Conservation (phyloP, 2,329 filamentous ascomycete genomes). For the Penicillium sp. region DNA sequence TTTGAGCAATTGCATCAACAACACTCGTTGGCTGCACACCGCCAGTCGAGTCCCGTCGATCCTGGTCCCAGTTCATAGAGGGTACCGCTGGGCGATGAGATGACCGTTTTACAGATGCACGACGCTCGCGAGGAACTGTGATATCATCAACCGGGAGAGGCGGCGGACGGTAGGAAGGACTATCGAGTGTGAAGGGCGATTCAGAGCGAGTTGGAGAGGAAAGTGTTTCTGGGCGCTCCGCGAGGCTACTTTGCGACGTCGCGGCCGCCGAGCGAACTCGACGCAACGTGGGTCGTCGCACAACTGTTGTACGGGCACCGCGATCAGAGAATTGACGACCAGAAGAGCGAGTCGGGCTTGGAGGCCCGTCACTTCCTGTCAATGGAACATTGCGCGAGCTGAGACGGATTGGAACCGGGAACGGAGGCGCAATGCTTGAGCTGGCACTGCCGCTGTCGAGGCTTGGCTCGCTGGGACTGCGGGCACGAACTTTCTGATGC, state of each 20-base stretch:
- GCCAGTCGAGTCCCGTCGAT: slow-evolving; percentile 53
- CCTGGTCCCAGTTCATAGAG: slow-evolving; percentile 32
- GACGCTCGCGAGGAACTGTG: slow-evolving; percentile 49
- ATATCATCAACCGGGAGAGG: slow-evolving; percentile 74
- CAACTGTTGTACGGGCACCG: slow-evolving; percentile 56
- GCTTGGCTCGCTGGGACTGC: slow-evolving; percentile 49
- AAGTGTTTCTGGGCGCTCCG: slow-evolving; percentile 45
- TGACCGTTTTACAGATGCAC: slow-evolving; percentile 20
- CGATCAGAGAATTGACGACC: slow-evolving; percentile 58
- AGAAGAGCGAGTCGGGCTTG: slow-evolving; percentile 69
- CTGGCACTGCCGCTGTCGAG: slow-evolving; percentile 41
- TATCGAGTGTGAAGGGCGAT: slow-evolving; percentile 68
- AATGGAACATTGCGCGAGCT: slow-evolving; percentile 77
- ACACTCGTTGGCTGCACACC: slow-evolving; percentile 72
- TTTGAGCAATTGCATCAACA: slow-evolving; percentile 94
- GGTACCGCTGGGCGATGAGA: slow-evolving; percentile 23
- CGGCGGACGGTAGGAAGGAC: slow-evolving; percentile 61
- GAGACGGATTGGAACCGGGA: slow-evolving; percentile 84
- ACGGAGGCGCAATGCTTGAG: slow-evolving; percentile 65
- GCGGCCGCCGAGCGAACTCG: slow-evolving; percentile 83
- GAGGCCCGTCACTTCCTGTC: slow-evolving; percentile 71
- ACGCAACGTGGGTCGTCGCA: slow-evolving; percentile 64
- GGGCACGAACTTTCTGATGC: slow-evolving; percentile 64
- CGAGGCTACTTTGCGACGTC: slow-evolving; percentile 58
- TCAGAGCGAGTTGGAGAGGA: slow-evolving; percentile 61